A percentile compares a stretch with the other conserved stretches of the same genome.
phyloP scores from a whole-genome alignment of 2,329 filamentous ascomycete genomes.

The Aspergillus eucalypticola region DNA sequence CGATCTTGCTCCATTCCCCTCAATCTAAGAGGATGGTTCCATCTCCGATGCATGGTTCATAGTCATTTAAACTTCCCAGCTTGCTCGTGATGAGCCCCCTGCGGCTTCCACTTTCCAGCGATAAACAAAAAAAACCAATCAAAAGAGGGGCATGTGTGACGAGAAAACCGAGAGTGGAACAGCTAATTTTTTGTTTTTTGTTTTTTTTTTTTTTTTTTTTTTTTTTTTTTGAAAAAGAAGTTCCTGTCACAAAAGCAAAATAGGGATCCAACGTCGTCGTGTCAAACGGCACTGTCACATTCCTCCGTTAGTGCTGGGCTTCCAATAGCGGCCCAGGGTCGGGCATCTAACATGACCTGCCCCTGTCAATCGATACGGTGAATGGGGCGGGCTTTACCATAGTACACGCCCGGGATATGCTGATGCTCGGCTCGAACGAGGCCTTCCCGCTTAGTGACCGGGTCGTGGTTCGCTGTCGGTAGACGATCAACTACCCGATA shows the following conservation, averaged over 20 bases:
- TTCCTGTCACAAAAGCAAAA: background rate
- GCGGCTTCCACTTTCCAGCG: background rate
- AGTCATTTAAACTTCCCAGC: background rate
- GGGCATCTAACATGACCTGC: background rate
- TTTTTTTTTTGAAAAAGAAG: background rate
- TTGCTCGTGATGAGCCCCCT: no score
- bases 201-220: no score
- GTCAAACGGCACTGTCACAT: background rate
- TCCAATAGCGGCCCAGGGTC: background rate
- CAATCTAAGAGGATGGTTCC: background rate
- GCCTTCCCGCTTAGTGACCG: background rate
- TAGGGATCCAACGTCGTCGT: background rate
- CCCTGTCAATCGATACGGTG: background rate
- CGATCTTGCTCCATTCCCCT: slow-evolving; percentile 4
- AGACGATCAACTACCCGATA: slow-evolving; percentile 11
- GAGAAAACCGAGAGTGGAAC: background rate
- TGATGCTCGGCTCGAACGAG: background rate
- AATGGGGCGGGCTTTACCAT: background rate
- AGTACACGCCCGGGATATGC: background rate
- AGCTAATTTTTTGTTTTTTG: no score
- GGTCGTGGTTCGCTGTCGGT: slow-evolving; percentile 6
- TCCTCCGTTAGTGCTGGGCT: background rate
- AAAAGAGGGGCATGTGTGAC: background rate
- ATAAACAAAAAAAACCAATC: background rate
- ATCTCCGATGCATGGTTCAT: background rate